Percentiles rank a stretch among this genome's conserved stretches.
Conservation (phyloP, 306 rosid species). For the Begonia masoniana region DNA sequence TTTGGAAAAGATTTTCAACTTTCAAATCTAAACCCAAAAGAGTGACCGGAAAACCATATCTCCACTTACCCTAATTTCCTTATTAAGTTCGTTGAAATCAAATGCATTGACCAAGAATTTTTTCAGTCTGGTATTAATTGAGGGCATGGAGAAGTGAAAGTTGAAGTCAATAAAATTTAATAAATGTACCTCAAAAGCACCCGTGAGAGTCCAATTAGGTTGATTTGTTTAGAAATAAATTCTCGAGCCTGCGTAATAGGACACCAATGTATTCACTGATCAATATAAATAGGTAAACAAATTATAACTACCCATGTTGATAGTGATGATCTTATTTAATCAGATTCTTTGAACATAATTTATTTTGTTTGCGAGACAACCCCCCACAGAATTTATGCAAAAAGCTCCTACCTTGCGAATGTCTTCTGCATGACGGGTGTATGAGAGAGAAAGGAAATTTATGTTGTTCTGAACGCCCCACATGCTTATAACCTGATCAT, state of each 20-base stretch:
- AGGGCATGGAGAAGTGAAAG: too few relatives aligned
- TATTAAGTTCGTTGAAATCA: too few relatives aligned
- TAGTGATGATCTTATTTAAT: too few relatives aligned
- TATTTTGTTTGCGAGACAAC: too few relatives aligned
- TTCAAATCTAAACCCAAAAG: too few relatives aligned
- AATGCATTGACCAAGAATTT: too few relatives aligned
- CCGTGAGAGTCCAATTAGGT: constrained; percentile 69
- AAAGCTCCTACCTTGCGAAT: constrained; percentile 51
- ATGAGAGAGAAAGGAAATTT: constrained; percentile 81
- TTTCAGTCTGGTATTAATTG: too few relatives aligned
- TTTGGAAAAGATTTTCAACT: too few relatives aligned
- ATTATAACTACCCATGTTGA: constrained; percentile 5
- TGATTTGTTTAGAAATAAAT: constrained; percentile 81
- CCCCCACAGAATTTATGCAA: constrained; percentile 11
- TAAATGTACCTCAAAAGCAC: constrained; percentile 67
- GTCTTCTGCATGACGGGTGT: constrained; percentile 77
- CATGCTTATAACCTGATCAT: constrained; percentile 59
- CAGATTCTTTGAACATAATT: too few relatives aligned
- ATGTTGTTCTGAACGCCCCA: constrained; percentile 84
- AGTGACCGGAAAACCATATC: too few relatives aligned
- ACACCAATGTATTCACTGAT: constrained; percentile 6
- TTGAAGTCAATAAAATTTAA: too few relatives aligned
- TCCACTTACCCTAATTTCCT: too few relatives aligned
- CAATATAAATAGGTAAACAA: constrained; percentile 8
- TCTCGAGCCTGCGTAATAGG: constrained; percentile 56